Evolutionary conservation across 192 early-diverging fungal genomes (phyloP).

Genomic region (Umbelopsis sp.): DNA sequence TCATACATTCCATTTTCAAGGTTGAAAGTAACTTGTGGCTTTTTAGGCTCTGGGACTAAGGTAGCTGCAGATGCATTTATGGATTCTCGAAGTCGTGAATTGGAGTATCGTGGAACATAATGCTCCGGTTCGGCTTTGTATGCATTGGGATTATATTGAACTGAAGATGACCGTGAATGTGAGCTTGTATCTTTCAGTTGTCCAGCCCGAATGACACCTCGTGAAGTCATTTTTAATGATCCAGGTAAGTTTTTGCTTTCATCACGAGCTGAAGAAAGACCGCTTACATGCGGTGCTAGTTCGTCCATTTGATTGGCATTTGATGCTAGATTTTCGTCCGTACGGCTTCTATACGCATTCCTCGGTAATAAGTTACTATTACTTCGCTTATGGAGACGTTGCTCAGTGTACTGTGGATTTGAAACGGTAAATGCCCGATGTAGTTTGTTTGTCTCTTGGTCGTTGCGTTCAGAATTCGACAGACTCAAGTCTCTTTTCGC

Average conservation of each 20-base stretch:
- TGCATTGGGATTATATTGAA: neutral
- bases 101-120: neutral
- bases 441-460: neutral
- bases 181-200: neutral
- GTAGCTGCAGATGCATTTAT: neutral
- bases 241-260: neutral
- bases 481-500: neutral
- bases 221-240: neutral
- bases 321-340: neutral
- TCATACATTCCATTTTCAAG: neutral
- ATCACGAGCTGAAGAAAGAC: neutral
- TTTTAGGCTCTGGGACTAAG: neutral
- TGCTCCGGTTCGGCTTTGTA: neutral
- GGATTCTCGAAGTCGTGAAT: neutral
- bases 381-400: slow-evolving; percentile 11
- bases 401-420: neutral
- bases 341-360: neutral
- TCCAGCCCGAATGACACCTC: neutral
- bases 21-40: neutral
- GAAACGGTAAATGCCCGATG: slow-evolving; percentile 12
- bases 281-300: neutral
- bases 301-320: neutral
- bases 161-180: neutral
- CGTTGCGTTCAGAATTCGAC: neutral
- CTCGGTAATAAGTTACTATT: neutral